phyloP scores from a whole-genome alignment of 371 early-diverging fungal species.

The Dinochytrium kinnereticum region DNA sequence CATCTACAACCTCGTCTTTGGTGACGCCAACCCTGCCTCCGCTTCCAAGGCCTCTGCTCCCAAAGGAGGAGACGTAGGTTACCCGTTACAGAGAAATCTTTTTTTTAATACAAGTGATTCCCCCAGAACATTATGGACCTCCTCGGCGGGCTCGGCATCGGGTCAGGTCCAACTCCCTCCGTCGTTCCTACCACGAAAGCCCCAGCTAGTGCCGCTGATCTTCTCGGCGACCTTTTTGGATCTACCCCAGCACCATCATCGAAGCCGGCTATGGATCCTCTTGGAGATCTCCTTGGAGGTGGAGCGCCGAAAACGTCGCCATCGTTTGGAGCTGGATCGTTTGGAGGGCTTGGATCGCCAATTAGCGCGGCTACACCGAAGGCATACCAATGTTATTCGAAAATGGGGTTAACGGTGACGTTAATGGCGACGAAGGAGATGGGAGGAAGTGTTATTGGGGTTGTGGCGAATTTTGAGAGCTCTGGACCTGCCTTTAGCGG shows the following conservation, averaged over 20 bases:
- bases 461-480: constrained; percentile 75
- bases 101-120: constrained; percentile 36
- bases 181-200: constrained; percentile 46
- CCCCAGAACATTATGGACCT: constrained; percentile 73
- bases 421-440: constrained; percentile 71
- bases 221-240: constrained; percentile 86
- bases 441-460: constrained; percentile 63
- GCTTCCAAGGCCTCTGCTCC: constrained; percentile 19
- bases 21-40: constrained; percentile 17
- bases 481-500: constrained; percentile 62
- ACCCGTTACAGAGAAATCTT: constrained; percentile 36
- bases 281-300: constrained; percentile 41
- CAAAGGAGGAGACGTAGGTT: constrained; percentile 32
- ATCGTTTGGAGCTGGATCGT: not conserved
- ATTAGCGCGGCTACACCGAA: constrained; percentile 9
- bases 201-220: constrained; percentile 61
- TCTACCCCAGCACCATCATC: constrained; percentile 43
- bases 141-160: constrained; percentile 72
- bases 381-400: constrained; percentile 71
- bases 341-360: too few species aligned
- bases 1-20: constrained; percentile 43
- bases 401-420: constrained; percentile 75
- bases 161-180: constrained; percentile 41
- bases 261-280: constrained; percentile 39
- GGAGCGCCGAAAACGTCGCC: not conserved